Percentiles rank a stretch among this genome's conserved stretches.
phyloP scores from a whole-genome alignment of 2,329 filamentous ascomycete genomes.

The Hortaea sp. region DNA sequence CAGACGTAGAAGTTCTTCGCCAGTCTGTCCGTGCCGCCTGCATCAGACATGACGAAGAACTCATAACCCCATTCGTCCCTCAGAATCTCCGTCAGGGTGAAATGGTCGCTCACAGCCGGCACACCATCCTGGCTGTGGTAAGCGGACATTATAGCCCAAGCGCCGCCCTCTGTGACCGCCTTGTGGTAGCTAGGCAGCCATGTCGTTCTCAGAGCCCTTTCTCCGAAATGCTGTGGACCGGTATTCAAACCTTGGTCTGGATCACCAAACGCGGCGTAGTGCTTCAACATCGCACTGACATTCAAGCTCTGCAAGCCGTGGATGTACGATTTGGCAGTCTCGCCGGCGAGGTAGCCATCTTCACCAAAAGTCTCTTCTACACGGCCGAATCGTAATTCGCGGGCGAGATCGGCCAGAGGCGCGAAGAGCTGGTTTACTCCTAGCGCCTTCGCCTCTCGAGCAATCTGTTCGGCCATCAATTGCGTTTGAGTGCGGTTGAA shows the following conservation, averaged over 20 bases:
- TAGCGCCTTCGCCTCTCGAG: slow-evolving; percentile 53
- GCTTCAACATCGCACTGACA: slow-evolving; percentile 64
- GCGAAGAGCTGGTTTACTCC: slow-evolving; percentile 67
- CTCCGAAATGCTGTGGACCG: slow-evolving; percentile 47
- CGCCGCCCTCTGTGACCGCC: slow-evolving; percentile 59
- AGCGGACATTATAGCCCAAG: slow-evolving; percentile 60
- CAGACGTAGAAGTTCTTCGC: slow-evolving; percentile 58
- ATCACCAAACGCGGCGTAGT: slow-evolving; percentile 59
- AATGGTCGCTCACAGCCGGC: slow-evolving; percentile 54
- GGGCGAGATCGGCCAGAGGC: slow-evolving; percentile 59
- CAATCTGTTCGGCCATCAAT: slow-evolving; percentile 58
- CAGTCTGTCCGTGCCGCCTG: slow-evolving; percentile 60
- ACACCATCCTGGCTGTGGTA: slow-evolving; percentile 66
- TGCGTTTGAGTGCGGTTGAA: slow-evolving; percentile 57
- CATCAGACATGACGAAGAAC: slow-evolving; percentile 57
- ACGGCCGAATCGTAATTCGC: slow-evolving; percentile 60
- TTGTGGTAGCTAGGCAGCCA: slow-evolving; percentile 54
- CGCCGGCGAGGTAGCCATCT: slow-evolving; percentile 57
- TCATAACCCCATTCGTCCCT: slow-evolving; percentile 63
- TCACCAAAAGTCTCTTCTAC: slow-evolving; percentile 68
- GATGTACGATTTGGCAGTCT: slow-evolving; percentile 54
- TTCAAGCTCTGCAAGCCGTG: slow-evolving; percentile 53
- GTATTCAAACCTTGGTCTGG: slow-evolving; percentile 67
- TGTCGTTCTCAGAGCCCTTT: slow-evolving; percentile 45
- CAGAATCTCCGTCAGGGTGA: slow-evolving; percentile 58